A percentile compares a stretch with the other conserved stretches of the same genome.
Evolutionary conservation across 1,284 basidiomycete species (phyloP).

Genomic region (Agroathelia rolfsii): DNA sequence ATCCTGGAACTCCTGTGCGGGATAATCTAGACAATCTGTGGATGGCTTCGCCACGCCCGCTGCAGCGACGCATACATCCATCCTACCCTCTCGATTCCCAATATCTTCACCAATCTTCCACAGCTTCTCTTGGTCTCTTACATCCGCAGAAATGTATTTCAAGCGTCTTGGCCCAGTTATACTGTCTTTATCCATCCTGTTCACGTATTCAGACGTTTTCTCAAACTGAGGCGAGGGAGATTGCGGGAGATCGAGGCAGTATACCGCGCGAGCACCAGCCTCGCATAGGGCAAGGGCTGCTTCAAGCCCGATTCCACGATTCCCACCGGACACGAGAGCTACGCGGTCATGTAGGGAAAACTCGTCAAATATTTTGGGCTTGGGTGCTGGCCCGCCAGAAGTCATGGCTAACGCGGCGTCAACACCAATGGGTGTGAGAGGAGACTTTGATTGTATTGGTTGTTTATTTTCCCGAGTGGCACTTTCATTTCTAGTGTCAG

Average conservation of each 20-base stretch:
- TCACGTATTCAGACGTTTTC: conserved; percentile 43
- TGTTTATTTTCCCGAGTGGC: no score
- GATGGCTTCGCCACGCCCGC: conserved; percentile 41
- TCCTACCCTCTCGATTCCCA: conserved; percentile 30
- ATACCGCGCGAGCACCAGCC: conserved; percentile 66
- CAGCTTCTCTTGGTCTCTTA: conserved; percentile 32
- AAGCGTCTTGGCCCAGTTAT: no score
- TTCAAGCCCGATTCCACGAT: conserved; percentile 75
- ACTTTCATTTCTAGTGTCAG: no score
- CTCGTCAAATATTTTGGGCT: conserved; percentile 58
- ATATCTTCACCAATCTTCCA: conserved; percentile 31
- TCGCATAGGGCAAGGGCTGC: conserved; percentile 73
- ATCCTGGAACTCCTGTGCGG: conserved; percentile 41
- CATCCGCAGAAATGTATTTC: conserved; percentile 37
- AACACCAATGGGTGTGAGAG: conserved; percentile 7
- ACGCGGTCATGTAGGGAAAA: conserved; percentile 71
- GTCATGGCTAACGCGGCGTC: conserved; percentile 6
- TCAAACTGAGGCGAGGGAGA: conserved; percentile 61
- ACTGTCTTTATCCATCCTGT: conserved; percentile 34
- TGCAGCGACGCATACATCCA: conserved; percentile 42
- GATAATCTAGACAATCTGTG: conserved; percentile 40
- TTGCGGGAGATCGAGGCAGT: conserved; percentile 66
- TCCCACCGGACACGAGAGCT: conserved; percentile 69
- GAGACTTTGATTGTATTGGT: conserved; percentile 9
- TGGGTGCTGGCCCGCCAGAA: no score